Evolutionary conservation across 305 asterid genomes (phyloP), one percentile per base, ranked within the genome.

Genomic region (Fraxinus nigra): DNA sequence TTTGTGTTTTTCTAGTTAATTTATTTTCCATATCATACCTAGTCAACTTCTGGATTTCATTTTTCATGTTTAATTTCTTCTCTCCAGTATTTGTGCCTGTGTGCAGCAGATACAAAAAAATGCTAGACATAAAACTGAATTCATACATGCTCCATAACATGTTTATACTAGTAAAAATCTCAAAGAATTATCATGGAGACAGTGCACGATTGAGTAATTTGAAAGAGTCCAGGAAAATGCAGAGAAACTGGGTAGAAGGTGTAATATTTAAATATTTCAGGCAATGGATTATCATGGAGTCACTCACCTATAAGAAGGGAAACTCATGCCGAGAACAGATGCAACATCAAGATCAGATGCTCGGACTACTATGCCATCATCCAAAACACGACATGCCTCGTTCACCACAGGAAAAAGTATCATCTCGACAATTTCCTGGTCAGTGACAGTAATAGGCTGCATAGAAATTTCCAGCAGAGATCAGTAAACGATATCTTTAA

Each of bases 251-350:
- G 20, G 38, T 40, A 22, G 1, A 26, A 74, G 26, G 77, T 43
- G 34, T 70, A 48, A 54, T 40, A 54, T 72, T 40, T 65, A 11
- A 24, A 65, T 65, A 38, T 65, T 26, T 24, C 73, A 65, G 73
- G 35, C 33, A 11, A 65, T 0, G 32, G 70, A 61, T 61, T 20
- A 18, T 22, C 70, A 61, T 61, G 10, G 65, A 78, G 14, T 75
- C 24, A 88, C 97, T 85, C 56, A 94, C 99, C 98, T 94, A 85
- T 93, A 94, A 78, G 98, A 88, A 51, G 99, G 99, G 87, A 94
- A 95, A 86, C 99, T 91, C 98, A 95, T 94, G 87, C 99, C 99
- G 83, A 95, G 98, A 84, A 94, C 88, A 75, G 99, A 93, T 77
- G 99, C 94, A 20, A 87, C 90, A 80, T 95, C 99, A 78, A 95